Percentiles rank a stretch among this genome's conserved stretches.
These are phyloP conservation scores for Gossypium schwendimanii DNA, from an alignment of 441 rosid genomes.

Conservation along the genomic window DNA sequence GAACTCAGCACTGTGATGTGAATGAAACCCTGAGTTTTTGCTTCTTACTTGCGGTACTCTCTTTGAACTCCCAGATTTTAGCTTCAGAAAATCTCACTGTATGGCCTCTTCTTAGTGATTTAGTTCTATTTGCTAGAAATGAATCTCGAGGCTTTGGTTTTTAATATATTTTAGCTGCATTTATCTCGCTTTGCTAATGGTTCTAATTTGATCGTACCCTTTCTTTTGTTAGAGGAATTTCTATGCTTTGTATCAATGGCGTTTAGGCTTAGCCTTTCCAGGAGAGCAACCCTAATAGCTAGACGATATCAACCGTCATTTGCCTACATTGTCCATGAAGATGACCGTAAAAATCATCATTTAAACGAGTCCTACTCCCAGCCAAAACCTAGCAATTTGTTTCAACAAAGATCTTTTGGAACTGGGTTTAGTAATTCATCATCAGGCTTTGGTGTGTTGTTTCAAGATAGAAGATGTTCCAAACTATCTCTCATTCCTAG, in stretches of 20 bases:
- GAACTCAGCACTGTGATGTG: background rate
- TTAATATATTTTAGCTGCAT: too few species aligned
- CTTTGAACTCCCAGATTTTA: background rate
- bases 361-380: constrained; percentile 21
- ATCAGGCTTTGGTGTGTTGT: constrained; percentile 14
- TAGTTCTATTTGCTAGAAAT: background rate
- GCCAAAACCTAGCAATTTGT: constrained; percentile 19
- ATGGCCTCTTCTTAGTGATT: background rate
- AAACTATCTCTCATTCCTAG: constrained; percentile 27
- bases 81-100: background rate
- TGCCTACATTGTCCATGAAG: constrained; percentile 30
- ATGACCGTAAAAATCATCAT: constrained; percentile 29
- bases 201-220: background rate
- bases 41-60: background rate
- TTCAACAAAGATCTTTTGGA: constrained; percentile 34
- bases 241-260: constrained; percentile 38
- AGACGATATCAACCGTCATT: constrained; percentile 31
- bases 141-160: background rate
- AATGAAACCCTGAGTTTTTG: background rate
- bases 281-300: constrained; percentile 34
- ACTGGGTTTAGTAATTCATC: constrained; percentile 24
- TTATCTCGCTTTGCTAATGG: background rate
- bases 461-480: constrained; percentile 22
- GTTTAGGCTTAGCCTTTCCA: constrained; percentile 41
- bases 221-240: background rate